phyloP scores from a whole-genome alignment of 2,329 filamentous ascomycete genomes.

The Venturia nashicola region DNA sequence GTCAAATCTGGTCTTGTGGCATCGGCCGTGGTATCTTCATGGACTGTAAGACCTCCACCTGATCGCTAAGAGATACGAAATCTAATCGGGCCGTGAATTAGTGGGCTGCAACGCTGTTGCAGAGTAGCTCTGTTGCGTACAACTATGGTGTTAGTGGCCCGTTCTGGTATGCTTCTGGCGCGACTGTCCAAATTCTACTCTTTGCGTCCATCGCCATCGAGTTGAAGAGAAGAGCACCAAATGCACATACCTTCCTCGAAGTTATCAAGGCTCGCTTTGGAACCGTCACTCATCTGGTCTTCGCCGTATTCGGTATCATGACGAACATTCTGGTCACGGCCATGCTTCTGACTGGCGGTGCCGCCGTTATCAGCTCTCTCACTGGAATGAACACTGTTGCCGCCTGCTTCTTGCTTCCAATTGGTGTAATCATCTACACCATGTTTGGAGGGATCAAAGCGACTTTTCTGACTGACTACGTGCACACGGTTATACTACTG shows the following conservation, averaged over 20 bases:
- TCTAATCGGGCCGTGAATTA: neutral
- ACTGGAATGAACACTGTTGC: constrained; percentile 15
- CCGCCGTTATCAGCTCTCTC: constrained; percentile 7
- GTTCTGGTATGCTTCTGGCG: constrained; percentile 16
- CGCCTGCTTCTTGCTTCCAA: constrained; percentile 15
- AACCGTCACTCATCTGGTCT: constrained; percentile 22
- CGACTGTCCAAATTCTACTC: constrained; percentile 29
- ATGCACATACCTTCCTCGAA: constrained; percentile 29
- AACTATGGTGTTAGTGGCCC: constrained; percentile 20
- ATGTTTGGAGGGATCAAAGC: constrained; percentile 16
- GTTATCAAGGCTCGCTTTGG: constrained; percentile 30
- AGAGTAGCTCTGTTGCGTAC: constrained; percentile 23
- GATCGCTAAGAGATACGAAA: neutral
- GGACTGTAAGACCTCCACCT: constrained; percentile 5
- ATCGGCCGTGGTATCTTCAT: constrained; percentile 13
- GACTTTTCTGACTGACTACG: constrained; percentile 20
- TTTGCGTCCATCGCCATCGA: constrained; percentile 14
- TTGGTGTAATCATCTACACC: constrained; percentile 16
- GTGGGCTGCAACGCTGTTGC: constrained; percentile 22
- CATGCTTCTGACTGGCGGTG: constrained; percentile 23
- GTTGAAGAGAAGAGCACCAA: constrained; percentile 23
- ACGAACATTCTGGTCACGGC: constrained; percentile 29
- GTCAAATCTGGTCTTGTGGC: constrained; percentile 21
- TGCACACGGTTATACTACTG: constrained; percentile 31
- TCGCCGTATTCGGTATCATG: constrained; percentile 29